Evolutionary conservation across 345 rosid species (phyloP).

Genomic region (Atalantia buxifolia): DNA sequence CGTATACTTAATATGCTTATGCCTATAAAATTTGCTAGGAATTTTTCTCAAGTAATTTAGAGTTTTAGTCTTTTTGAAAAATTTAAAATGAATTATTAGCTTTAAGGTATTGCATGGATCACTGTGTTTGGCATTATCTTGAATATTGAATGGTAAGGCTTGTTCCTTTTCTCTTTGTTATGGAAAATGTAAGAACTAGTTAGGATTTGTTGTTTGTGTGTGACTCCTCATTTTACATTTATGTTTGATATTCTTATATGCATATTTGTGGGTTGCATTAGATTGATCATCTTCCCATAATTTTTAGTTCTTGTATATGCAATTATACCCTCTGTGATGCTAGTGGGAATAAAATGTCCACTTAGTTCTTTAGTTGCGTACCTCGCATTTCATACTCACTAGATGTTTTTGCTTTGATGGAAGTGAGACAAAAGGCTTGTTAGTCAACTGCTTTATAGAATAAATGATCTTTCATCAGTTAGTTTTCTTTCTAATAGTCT

Average conservation of each 20-base stretch:
- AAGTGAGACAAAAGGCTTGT: not conserved
- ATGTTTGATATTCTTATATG: not conserved
- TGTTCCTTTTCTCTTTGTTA: not conserved
- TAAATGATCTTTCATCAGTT: not conserved
- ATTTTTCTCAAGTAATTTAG: not conserved
- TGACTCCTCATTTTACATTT: not conserved
- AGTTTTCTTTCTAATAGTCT: slow-evolving; percentile 2
- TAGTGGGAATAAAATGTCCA: not conserved
- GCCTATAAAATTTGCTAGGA: not conserved
- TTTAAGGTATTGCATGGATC: not conserved
- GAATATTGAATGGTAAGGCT: not conserved
- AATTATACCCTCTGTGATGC: not conserved
- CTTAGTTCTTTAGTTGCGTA: not conserved
- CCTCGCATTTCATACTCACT: not conserved
- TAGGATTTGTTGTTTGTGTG: not conserved
- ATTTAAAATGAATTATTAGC: not conserved
- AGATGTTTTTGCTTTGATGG: not conserved
- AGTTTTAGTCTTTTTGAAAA: not conserved
- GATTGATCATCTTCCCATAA: not conserved
- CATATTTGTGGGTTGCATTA: not conserved
- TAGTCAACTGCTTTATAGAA: not conserved
- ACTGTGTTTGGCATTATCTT: not conserved
- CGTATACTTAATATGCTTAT: too few species aligned
- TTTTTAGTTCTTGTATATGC: not conserved
- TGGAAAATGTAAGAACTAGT: not conserved